A percentile compares a stretch with the other conserved stretches of the same genome.
phyloP scores from a whole-genome alignment of 805 yeast species.

The Zygoascus biomembranicola region DNA sequence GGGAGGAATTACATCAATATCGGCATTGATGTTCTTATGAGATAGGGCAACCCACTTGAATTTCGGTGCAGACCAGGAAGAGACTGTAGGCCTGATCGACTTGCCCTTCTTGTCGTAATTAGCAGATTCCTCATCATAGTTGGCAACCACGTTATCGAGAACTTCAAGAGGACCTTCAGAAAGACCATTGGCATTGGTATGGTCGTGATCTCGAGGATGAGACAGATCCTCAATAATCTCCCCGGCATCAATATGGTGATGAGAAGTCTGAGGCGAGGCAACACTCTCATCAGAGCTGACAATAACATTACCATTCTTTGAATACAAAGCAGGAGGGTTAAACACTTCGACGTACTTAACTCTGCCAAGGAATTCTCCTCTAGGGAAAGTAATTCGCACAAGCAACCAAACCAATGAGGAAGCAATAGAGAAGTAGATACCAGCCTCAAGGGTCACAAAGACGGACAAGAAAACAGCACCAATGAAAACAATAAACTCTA shows the following conservation, averaged over 20 bases:
- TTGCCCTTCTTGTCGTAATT: not conserved
- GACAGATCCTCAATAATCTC: constrained; percentile 1
- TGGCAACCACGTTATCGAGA: not conserved
- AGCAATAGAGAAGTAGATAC: constrained; percentile 83
- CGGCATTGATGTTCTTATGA: constrained; percentile 44
- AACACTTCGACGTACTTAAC: constrained; percentile 63
- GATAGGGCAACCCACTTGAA: constrained; percentile 30
- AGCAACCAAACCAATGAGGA: constrained; percentile 71
- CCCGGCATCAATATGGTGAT: not conserved
- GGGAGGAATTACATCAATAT: constrained; percentile 57
- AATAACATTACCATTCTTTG: not conserved
- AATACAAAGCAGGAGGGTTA: constrained; percentile 37
- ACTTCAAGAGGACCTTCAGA: not conserved
- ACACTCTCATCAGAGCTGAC: not conserved
- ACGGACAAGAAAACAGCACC: constrained; percentile 68
- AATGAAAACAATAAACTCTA: constrained; percentile 65
- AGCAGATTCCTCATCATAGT: not conserved
- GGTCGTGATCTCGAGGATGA: not conserved
- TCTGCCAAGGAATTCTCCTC: constrained; percentile 75
- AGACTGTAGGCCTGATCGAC: not conserved
- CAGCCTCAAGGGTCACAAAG: constrained; percentile 73
- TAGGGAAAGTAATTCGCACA: constrained; percentile 70
- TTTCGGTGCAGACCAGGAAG: not conserved
- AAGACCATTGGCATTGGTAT: not conserved
- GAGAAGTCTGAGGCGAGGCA: not conserved